Base-by-base conservation (phyloP, 441 rosid genomes). In the Viola pubescens region DNA sequence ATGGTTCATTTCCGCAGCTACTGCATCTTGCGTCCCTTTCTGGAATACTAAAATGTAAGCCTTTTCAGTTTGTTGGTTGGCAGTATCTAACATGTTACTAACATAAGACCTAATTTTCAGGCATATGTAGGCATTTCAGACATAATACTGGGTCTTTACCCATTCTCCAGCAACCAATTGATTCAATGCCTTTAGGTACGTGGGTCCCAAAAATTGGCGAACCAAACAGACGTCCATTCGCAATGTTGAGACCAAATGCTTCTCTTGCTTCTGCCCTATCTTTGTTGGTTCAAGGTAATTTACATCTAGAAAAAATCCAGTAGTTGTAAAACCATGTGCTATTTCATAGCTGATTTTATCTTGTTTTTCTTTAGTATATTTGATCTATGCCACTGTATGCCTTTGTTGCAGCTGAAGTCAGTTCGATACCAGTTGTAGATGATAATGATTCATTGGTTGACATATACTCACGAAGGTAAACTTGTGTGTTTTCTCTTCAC, bases 401-500 rank as follows among this genome's bases (percentile, higher is more conserved):
- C 37, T 13, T 43, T 54, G 52, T 62, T 80, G 75, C 89, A 94
- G 99, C 95, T 64, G 81, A 81, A 67, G 96, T 94, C 50, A 94
- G 98, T 80, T 89, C 99, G 3, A 80, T 94, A 72, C 99, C 99
- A 0, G 81, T 94, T 58, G 99, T 95, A 61, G 94, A 87, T 75
- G 98, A 91, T 52, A 89, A 95, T 78, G 92, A 91, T 77, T 84
- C 98, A 54, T 81, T 95, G 64, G 57, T 95, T 70, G 99, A 95
- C 65, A 73, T 95, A 76, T 95, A 95, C 73, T 83, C 91, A 6
- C 84, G 99, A 66, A 91, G 99, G 99, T 94, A 70, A 64, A 14
- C 13, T 37, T 60, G 11, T 51, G 7, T 53, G 9, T 19, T 16
- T 53, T 50, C 16, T 38, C 44, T 59, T 43, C 42, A 10, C 53